phyloP scores from a whole-genome alignment of 139 green algal species.

The Deuterostichococcus epilithicus region DNA sequence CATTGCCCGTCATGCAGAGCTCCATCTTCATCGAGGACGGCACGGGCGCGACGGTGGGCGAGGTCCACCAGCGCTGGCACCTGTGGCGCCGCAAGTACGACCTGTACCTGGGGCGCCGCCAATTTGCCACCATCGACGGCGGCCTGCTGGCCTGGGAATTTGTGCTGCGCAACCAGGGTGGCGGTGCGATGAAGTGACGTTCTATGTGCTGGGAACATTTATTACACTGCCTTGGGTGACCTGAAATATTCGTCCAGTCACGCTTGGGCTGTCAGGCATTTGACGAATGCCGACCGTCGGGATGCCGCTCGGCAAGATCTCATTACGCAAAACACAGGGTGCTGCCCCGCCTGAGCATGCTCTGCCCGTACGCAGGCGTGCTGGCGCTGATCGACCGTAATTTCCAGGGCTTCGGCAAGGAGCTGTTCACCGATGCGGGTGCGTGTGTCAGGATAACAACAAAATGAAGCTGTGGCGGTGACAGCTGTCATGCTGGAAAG shows the following conservation, averaged over 20 bases:
- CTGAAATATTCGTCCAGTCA: no score
- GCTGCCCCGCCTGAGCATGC: no score
- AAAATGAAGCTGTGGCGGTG: no score
- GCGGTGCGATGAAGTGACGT: slow-evolving; percentile 25
- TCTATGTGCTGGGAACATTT: no score
- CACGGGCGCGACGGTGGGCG: slow-evolving; percentile 46
- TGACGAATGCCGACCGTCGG: no score
- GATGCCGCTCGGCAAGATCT: no score
- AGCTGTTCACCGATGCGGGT: slow-evolving; percentile 65
- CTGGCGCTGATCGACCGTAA: slow-evolving; percentile 86
- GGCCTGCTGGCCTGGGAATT: slow-evolving; percentile 88
- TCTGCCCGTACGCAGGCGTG: slow-evolving; percentile 8
- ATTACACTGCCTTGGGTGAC: no score
- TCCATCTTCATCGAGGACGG: slow-evolving; percentile 50
- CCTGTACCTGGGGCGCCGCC: slow-evolving; percentile 66
- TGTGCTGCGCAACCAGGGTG: slow-evolving; percentile 64
- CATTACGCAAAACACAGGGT: no score
- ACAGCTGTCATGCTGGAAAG: no score
- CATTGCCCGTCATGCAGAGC: background rate
- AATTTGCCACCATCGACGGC: slow-evolving; percentile 69
- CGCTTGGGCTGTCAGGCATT: no score
- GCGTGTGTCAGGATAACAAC: no score
- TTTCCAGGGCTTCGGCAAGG: slow-evolving; percentile 76
- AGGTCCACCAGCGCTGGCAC: slow-evolving; percentile 83
- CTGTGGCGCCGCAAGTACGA: slow-evolving; percentile 73